Evolutionary conservation across 345 rosid species (phyloP), one percentile per base, ranked within the genome.

Genomic region (Crucihimalaya himalaica): DNA sequence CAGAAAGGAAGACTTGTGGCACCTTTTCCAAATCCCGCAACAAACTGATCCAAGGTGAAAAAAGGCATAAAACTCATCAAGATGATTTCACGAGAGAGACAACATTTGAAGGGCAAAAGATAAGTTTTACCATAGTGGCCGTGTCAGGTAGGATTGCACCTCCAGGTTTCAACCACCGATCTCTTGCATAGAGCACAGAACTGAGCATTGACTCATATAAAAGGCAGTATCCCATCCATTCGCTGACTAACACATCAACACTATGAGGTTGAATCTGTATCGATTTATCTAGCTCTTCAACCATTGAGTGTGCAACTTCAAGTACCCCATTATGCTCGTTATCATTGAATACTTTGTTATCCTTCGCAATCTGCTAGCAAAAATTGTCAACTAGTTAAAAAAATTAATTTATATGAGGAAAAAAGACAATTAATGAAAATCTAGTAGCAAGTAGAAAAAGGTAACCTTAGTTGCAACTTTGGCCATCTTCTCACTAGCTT

Each of bases 191-290:
- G 53, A 95, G 97, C 73, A 95, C 96, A 27, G 99, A 95, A 74
- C 79, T 84, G 35, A 95, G 93, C 97, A 95, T 95, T 66, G 99
- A 77, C 86, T 95, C 99, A 2, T 90, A 91, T 5, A 95, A 84
- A 58, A 95, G 76, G 86, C 99, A 92, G 72, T 95, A 95, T 70
- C 99, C 97, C 99, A 95, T 95, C 99, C 99, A 95, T 79, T 95
- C 99, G 65, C 97, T 95, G 71, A 92, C 80, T 70, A 92, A 75
- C 53, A 92, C 83, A 80, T 95, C 99, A 59, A 86, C 77, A 67
- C 88, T 86, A 11, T 82, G 87, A 12, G 91, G 91, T 82, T 91
- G 85, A 63, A 93, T 86, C 72, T 82, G 61, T 55, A 84, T 62
- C 31, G 80, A 70, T 29, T 83, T 84, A 39, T 83, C 93, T 35